These are phyloP conservation scores for Backusella tarrabulga DNA, from an alignment of 192 early-diverging fungal genomes.

Conservation along the genomic window DNA sequence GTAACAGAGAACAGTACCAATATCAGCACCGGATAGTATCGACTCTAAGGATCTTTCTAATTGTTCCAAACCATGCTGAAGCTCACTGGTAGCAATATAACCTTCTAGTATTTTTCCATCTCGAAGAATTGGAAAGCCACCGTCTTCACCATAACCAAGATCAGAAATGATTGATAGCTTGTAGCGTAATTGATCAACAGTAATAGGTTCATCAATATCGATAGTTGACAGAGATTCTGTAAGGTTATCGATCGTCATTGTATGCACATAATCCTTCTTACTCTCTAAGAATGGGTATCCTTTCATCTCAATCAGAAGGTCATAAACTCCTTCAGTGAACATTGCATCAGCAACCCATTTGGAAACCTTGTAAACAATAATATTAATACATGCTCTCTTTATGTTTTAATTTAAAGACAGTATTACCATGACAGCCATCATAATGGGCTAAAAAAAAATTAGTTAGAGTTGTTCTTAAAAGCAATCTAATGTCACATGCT, in stretches of 20 bases:
- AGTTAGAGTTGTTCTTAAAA: background rate
- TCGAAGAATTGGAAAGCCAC: slow-evolving; percentile 71
- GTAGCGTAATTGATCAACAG: slow-evolving; percentile 49
- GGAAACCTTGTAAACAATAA: slow-evolving; percentile 11
- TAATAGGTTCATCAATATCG: slow-evolving; percentile 60
- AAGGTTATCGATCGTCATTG: slow-evolving; percentile 57
- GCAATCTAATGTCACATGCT: background rate
- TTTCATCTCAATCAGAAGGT: slow-evolving; percentile 64
- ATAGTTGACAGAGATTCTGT: slow-evolving; percentile 67
- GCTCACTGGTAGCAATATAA: slow-evolving; percentile 79
- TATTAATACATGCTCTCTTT: background rate
- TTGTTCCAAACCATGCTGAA: slow-evolving; percentile 66
- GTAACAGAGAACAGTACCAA: background rate
- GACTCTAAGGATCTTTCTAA: background rate
- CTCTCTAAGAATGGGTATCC: slow-evolving; percentile 78
- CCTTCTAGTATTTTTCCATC: slow-evolving; percentile 62
- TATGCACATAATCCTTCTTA: slow-evolving; percentile 69
- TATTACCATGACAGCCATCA: slow-evolving; percentile 32
- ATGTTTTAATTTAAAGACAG: background rate
- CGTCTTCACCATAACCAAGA: slow-evolving; percentile 60
- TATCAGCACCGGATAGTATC: background rate
- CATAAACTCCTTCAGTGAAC: slow-evolving; percentile 64
- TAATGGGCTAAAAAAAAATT: slow-evolving; percentile 30
- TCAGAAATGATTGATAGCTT: slow-evolving; percentile 54
- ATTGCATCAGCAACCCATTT: slow-evolving; percentile 78